phyloP scores from a whole-genome alignment of 768 basidiomycete genomes.

The Auricularia cornea region DNA sequence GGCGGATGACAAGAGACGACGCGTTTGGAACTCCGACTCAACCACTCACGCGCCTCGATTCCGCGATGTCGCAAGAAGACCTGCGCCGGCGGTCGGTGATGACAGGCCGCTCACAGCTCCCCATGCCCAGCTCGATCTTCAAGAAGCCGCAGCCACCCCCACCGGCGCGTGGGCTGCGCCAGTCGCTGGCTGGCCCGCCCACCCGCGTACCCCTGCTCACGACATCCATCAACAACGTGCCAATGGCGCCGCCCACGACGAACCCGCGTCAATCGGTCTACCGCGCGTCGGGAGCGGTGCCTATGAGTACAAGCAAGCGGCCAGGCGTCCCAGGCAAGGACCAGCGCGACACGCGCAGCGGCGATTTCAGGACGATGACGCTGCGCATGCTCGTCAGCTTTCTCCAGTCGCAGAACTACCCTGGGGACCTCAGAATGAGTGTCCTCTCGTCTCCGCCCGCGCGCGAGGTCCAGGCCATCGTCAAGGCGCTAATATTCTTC shows the following conservation, averaged over 20 bases:
- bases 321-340: constrained; percentile 52
- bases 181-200: constrained; percentile 75
- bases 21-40: neutral
- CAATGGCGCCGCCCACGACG: constrained; percentile 29
- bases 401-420: constrained; percentile 52
- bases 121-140: constrained; percentile 57
- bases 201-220: constrained; percentile 45
- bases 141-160: constrained; percentile 48
- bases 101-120: constrained; percentile 56
- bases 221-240: constrained; percentile 1
- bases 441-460: constrained; percentile 71
- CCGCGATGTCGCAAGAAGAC: neutral
- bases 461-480: constrained; percentile 80
- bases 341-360: constrained; percentile 68
- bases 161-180: constrained; percentile 32
- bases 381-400: constrained; percentile 68
- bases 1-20: neutral
- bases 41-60: neutral
- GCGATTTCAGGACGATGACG: constrained; percentile 64
- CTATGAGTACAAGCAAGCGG: constrained; percentile 61
- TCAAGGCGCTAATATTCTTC: constrained; percentile 62
- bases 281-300: constrained; percentile 59
- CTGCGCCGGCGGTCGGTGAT: neutral
- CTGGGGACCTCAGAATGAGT: constrained; percentile 50
- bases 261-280: constrained; percentile 63